A percentile compares a stretch with the other conserved stretches of the same genome.
Evolutionary conservation across 192 early-diverging fungal genomes (phyloP).

Genomic region (Dimargaris xerosporica): DNA sequence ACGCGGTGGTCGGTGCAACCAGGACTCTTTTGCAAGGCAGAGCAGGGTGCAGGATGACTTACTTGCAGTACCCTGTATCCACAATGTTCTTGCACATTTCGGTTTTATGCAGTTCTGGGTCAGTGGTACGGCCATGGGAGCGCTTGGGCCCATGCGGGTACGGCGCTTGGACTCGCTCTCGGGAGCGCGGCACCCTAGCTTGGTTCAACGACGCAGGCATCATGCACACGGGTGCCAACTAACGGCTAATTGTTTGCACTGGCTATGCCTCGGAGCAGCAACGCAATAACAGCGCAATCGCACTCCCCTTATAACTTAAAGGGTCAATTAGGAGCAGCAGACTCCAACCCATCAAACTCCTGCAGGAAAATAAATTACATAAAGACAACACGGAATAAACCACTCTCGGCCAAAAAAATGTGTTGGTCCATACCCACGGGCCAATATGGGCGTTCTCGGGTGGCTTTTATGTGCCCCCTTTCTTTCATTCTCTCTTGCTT

Average conservation of each 20-base stretch:
- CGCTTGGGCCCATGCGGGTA: slow-evolving; percentile 13
- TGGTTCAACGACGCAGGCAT: neutral
- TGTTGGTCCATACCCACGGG: too few species aligned
- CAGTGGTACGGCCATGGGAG: slow-evolving; percentile 28
- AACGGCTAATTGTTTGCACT: neutral
- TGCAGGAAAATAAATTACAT: too few species aligned
- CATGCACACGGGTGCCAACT: too few species aligned
- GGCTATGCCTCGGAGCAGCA: neutral
- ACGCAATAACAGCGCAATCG: neutral
- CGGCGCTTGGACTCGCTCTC: neutral
- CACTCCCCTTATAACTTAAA: too few species aligned
- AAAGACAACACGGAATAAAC: too few species aligned
- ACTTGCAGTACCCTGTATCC: slow-evolving; percentile 33
- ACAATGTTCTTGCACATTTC: slow-evolving; percentile 52
- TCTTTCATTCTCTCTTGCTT: too few species aligned
- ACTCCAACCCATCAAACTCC: too few species aligned
- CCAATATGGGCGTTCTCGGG: too few species aligned
- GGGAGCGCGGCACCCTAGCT: neutral
- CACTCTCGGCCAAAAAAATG: too few species aligned
- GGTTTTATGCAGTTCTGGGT: slow-evolving; percentile 72
- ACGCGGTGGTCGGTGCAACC: neutral
- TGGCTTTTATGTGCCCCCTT: too few species aligned
- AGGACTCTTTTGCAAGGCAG: neutral
- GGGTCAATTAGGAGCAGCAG: too few species aligned
- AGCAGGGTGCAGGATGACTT: neutral